Evolutionary conservation across 139 green algal genomes (phyloP).

Genomic region (Marvania coccoides): DNA sequence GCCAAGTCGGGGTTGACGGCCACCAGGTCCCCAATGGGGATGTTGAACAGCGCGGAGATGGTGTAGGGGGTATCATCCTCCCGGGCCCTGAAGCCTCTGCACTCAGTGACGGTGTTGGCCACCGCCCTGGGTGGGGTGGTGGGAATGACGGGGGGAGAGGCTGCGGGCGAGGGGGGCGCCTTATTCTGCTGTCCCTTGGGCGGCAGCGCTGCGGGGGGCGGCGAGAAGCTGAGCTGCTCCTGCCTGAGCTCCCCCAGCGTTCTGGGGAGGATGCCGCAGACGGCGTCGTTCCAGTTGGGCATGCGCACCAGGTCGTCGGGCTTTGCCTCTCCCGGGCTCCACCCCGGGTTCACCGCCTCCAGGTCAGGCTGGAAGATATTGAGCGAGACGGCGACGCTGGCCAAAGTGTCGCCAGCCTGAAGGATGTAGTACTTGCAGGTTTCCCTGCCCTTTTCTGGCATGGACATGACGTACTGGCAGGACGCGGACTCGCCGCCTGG

Average conservation of each 20-base stretch:
- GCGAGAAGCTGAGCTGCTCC: background rate
- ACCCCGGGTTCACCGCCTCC: background rate
- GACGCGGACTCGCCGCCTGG: background rate
- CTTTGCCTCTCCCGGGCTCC: background rate
- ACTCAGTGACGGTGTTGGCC: too few relatives aligned
- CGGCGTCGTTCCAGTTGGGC: background rate
- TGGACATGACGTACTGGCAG: too few relatives aligned
- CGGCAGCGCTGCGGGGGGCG: background rate
- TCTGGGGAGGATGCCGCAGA: background rate
- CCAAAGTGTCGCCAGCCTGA: slow-evolving; percentile 2
- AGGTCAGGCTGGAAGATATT: background rate
- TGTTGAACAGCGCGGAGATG: background rate
- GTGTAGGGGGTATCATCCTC: background rate
- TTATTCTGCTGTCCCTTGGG: background rate
- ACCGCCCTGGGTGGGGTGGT: too few relatives aligned
- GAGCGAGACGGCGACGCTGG: background rate
- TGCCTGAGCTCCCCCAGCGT: background rate
- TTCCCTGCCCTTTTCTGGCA: background rate
- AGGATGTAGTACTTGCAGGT: background rate
- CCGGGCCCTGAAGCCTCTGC: background rate
- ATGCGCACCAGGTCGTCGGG: background rate
- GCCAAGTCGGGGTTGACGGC: slow-evolving; percentile 1
- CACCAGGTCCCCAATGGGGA: background rate
- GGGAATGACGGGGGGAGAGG: too few relatives aligned
- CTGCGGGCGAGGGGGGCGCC: too few relatives aligned